These are phyloP conservation scores for Pyropia yezoensis DNA, from an alignment of 23 red algal species.

Conservation along the genomic window DNA sequence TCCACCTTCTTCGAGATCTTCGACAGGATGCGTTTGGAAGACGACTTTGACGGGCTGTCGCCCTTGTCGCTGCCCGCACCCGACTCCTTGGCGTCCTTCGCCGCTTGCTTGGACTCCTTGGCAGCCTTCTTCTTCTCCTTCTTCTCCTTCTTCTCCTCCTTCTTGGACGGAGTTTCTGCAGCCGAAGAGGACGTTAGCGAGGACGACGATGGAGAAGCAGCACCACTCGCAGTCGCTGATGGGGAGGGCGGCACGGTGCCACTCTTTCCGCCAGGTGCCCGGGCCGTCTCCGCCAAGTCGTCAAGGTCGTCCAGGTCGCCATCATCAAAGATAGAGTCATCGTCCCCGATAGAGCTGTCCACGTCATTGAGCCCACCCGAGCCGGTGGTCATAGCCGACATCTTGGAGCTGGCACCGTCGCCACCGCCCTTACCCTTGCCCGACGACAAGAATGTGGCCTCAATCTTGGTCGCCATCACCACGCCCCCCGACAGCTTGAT, in stretches of 20 bases:
- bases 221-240: constrained; percentile 8
- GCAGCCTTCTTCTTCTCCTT: constrained; percentile 12
- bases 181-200: background rate
- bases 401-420: constrained; percentile 23
- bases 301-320: constrained; percentile 25
- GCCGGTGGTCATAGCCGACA: constrained; percentile 30
- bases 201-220: constrained; percentile 5
- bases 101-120: constrained; percentile 32
- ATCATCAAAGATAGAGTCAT: constrained; percentile 58
- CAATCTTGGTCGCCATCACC: constrained; percentile 57
- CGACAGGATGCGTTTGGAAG: constrained; percentile 14
- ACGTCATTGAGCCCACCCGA: constrained; percentile 9
- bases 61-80: constrained; percentile 4
- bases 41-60: background rate
- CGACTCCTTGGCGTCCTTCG: constrained; percentile 32
- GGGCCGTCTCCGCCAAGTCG: constrained; percentile 20
- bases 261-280: background rate
- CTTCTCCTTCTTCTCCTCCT: constrained; percentile 42
- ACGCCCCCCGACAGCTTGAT: constrained; percentile 50
- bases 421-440: constrained; percentile 36
- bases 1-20: constrained; percentile 38
- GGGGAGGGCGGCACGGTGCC: background rate
- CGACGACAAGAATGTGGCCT: constrained; percentile 48
- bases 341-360: constrained; percentile 17
- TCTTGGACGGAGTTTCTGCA: constrained; percentile 20